A percentile compares a stretch with the other conserved stretches of the same genome.
These are phyloP conservation scores for Gracilaria domingensis DNA, from an alignment of 23 red algal species.

Conservation along the genomic window DNA sequence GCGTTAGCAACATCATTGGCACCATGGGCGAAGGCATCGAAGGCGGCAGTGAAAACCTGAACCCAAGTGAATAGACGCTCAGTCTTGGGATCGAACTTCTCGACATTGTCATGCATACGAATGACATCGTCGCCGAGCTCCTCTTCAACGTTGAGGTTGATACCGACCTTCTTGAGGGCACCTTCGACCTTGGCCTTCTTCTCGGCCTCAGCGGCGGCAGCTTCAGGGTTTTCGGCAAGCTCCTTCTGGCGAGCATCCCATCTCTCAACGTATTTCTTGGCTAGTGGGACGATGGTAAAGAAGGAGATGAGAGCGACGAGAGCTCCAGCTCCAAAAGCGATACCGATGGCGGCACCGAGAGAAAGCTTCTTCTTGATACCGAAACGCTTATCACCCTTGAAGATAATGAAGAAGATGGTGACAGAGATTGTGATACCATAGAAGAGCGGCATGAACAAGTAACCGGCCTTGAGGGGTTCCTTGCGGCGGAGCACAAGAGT, in stretches of 20 bases:
- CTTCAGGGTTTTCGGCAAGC: constrained; percentile 62
- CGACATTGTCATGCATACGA: constrained; percentile 72
- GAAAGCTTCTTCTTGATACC: constrained; percentile 44
- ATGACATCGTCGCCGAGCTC: constrained; percentile 71
- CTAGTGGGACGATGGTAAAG: constrained; percentile 68
- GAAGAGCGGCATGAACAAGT: constrained; percentile 82
- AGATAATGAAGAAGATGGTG: constrained; percentile 86
- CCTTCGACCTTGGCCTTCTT: constrained; percentile 42
- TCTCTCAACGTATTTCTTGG: constrained; percentile 48
- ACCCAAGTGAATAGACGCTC: constrained; percentile 96
- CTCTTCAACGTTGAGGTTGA: constrained; percentile 63
- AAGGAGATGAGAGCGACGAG: constrained; percentile 52
- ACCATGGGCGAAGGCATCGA: constrained; percentile 96
- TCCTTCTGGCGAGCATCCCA: constrained; percentile 73
- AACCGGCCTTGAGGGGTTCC: constrained; percentile 59
- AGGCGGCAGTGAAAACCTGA: constrained; percentile 92
- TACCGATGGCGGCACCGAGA: constrained; percentile 43
- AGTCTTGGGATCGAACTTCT: constrained; percentile 83
- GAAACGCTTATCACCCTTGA: constrained; percentile 71
- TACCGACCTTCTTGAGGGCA: constrained; percentile 70
- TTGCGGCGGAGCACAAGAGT: constrained; percentile 59
- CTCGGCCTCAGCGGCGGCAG: not conserved
- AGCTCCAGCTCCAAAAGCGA: constrained; percentile 66
- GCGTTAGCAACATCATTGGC: constrained; percentile 99
- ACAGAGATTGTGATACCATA: constrained; percentile 74